Evolutionary conservation across 352 stramenopile species (phyloP).

Genomic region (Phytophthora uliginosa): DNA sequence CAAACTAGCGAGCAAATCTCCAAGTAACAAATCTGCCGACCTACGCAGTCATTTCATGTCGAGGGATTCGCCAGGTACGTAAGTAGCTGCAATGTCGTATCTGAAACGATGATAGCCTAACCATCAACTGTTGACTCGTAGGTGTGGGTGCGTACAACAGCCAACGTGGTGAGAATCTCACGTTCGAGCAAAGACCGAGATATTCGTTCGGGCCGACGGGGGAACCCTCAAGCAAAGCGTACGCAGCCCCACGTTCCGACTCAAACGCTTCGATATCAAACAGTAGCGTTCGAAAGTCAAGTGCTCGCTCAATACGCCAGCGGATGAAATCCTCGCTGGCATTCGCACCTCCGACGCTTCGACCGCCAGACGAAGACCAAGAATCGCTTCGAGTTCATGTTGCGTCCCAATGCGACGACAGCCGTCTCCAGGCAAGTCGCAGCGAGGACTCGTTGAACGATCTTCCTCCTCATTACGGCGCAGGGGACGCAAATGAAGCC

Average conservation of each 20-base stretch:
- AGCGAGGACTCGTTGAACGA: conserved; percentile 2
- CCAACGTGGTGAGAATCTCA: conserved; percentile 51
- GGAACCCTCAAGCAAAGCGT: background rate
- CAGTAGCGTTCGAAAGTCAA: conserved; percentile 6
- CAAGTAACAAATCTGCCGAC: conserved; percentile 17
- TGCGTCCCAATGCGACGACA: conserved; percentile 18
- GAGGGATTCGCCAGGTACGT: conserved; percentile 29
- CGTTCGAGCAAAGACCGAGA: conserved; percentile 46
- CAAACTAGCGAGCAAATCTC: conserved; percentile 28
- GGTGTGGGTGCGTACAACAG: conserved; percentile 69
- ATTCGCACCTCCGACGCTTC: conserved; percentile 21
- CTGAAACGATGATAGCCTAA: background rate
- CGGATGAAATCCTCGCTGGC: conserved; percentile 40
- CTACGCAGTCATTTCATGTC: conserved; percentile 28
- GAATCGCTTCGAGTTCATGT: conserved; percentile 2
- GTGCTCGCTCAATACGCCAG: conserved; percentile 1
- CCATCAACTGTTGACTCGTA: conserved; percentile 2
- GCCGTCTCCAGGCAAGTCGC: background rate
- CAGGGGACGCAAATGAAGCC: conserved; percentile 23
- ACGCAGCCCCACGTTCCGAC: background rate
- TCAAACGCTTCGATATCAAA: conserved; percentile 1
- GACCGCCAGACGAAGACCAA: conserved; percentile 2
- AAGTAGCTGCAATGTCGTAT: background rate
- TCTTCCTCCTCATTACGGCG: conserved; percentile 11
- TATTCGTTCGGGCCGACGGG: conserved; percentile 47